Base-by-base conservation (phyloP, 1,284 basidiomycete species). In the Tremellales sp. region DNA sequence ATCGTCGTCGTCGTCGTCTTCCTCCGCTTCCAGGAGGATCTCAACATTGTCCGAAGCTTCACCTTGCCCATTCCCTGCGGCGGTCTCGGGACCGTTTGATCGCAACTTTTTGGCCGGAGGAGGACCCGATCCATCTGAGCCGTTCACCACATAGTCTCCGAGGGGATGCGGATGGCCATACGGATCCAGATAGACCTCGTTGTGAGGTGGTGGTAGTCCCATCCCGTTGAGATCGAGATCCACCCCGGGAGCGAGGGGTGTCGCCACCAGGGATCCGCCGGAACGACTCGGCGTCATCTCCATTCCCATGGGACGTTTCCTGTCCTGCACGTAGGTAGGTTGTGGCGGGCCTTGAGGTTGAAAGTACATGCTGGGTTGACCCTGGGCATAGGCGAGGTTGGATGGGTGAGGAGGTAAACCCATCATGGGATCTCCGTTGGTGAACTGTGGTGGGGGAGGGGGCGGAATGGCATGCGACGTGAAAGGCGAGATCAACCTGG, bases 101-200 rank as follows among this genome's bases (percentile, higher is more conserved):
- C 44, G 47, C 44, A 31, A 38, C 49, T 26, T 22, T 41, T 34
- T 56, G 36, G 12, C 26, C 25, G 34, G 38, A 27, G 18, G 37
- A 18, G n/a, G 35, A 33, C 47, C 49, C 16, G 44, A 38, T 14
- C 32, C 45, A 16, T 22, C 35, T n/a, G n/a, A n/a, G 14, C 53
- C 55, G 26, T 54, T 49, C 26, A 50, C 31, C 24, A 54, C 52
- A 5, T 35, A 35, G n/a, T 32, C 28, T 13, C 41, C 33, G 3
- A 57, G 56, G 1, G 54, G 48, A 43, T 63, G 60, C 3, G 68
- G 61, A 35, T 68, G 66, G 10, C 68, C 68, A 41, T 63, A 71
- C 45, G 63, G 57, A 49, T 71, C 68, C 27, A 69, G 54, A 48
- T 71, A 71, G 26, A 68, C 53, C 18, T 66, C 62, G 27, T 57